These are phyloP conservation scores for Metschnikowia matae DNA, from an alignment of 805 yeast species.

Conservation along the genomic window DNA sequence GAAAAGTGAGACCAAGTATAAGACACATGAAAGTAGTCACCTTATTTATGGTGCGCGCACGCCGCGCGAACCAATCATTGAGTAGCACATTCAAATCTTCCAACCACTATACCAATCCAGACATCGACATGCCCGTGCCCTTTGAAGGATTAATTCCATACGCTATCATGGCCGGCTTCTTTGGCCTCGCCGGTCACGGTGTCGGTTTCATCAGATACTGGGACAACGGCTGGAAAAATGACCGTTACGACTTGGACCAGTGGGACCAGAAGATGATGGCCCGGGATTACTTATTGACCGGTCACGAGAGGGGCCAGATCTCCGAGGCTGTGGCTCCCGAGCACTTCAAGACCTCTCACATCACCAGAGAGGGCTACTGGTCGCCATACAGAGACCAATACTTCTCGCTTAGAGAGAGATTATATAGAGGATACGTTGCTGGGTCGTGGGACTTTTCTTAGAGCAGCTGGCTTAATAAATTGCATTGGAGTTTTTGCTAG, in stretches of 20 bases:
- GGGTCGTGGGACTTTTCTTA: constrained; percentile 42
- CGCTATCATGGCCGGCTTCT: constrained; percentile 43
- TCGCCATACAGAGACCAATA: constrained; percentile 46
- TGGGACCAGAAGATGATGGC: constrained; percentile 53
- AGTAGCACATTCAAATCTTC: constrained; percentile 5
- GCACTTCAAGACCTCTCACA: constrained; percentile 62
- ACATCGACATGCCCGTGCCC: constrained; percentile 40
- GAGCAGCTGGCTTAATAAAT: constrained; percentile 2
- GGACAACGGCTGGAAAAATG: constrained; percentile 48
- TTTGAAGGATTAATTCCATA: constrained; percentile 46
- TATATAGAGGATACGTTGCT: constrained; percentile 43
- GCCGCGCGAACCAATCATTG: constrained; percentile 21
- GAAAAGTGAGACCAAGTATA: too few relatives aligned
- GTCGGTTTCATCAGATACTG: constrained; percentile 43
- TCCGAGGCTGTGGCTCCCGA: constrained; percentile 70
- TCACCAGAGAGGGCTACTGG: constrained; percentile 36
- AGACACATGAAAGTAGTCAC: neutral
- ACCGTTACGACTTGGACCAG: constrained; percentile 40
- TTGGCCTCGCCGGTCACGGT: constrained; percentile 45
- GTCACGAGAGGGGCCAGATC: constrained; percentile 64
- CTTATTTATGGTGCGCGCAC: constrained; percentile 9
- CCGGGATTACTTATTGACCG: constrained; percentile 75
- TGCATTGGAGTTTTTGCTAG: neutral
- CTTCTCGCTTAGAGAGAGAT: constrained; percentile 44
- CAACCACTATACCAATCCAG: constrained; percentile 3